Base-by-base conservation (phyloP, 1,284 basidiomycete genomes). In the Trichosporon sp. region DNA sequence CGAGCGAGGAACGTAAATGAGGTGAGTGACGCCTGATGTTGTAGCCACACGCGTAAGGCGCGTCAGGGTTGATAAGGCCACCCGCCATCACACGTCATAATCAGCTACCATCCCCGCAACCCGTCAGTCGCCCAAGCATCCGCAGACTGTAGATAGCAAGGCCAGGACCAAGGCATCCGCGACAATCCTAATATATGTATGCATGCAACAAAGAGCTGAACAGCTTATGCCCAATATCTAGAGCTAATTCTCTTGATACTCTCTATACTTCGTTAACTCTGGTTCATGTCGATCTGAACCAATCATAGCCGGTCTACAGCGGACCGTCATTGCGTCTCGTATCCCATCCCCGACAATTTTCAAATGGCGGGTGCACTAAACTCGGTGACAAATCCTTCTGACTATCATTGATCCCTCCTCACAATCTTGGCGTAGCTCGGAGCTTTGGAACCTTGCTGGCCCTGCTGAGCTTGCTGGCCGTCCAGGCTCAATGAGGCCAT, bases 381-480 rank as follows among this genome's bases (percentile, higher is more conserved):
- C n/a, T n/a, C n/a, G n/a, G 29, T 21, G 36, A 14, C 14, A 14
- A 14, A 14, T 44, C 37, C 37, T 31, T 23, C 13, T 14, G 14
- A 40, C 21, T 2, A 13, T 16, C 8, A 6, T 61, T 69, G 76
- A 57, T 79, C 77, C 60, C 76, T 62, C 52, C 74, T 64, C n/a
- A 78, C 74, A 29, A 77, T 71, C 67, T 76, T 78, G 33, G 77
- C 77, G 69, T 79, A 79, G 56, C 71, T 73, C 31, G 74, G 70
- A 44, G 68, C 67, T 19, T 59, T 57, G 9, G 52, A 60, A 6
- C 21, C 54, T 14, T 19, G 59, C 31, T 40, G 36, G n/a, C 37
- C 16, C 21, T 58, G 49, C 13, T 21, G 49, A 16, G 27, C 37
- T 40, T 49, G 56, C 31, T 31, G 49, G 10, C 46, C 44, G 56